phyloP scores from a whole-genome alignment of 371 early-diverging fungal species.

The Polyrhizophydium stewartii region DNA sequence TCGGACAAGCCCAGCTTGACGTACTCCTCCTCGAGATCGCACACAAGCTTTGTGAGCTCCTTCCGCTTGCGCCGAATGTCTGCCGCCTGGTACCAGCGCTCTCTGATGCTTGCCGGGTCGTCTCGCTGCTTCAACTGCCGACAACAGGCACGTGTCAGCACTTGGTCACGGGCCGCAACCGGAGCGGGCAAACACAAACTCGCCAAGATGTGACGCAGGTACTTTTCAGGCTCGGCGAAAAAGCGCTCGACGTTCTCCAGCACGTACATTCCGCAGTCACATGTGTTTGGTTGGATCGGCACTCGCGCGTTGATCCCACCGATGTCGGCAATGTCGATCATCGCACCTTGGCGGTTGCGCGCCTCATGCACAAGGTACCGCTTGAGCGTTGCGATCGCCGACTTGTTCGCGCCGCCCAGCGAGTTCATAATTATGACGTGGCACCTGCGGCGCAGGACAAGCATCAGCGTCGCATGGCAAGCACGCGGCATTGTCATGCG shows the following conservation, averaged over 20 bases:
- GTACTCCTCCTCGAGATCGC: too few species aligned
- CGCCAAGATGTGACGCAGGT: not conserved
- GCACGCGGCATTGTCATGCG: too few species aligned
- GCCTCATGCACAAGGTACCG: conserved; percentile 48
- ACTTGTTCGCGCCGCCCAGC: conserved; percentile 41
- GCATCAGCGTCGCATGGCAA: too few species aligned
- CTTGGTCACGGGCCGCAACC: too few species aligned
- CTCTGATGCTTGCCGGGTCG: too few species aligned
- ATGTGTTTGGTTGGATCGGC: conserved; percentile 57
- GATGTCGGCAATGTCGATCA: conserved; percentile 9
- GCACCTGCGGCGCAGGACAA: conserved; percentile 13
- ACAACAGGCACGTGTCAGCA: too few species aligned
- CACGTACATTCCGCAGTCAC: conserved; percentile 66
- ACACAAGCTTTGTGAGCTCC: too few species aligned
- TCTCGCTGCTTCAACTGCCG: too few species aligned
- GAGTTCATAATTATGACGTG: conserved; percentile 54
- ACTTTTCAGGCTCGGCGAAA: not conserved
- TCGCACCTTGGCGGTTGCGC: conserved; percentile 13
- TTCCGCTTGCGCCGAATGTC: too few species aligned
- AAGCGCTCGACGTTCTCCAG: conserved; percentile 40
- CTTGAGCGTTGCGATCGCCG: conserved; percentile 28
- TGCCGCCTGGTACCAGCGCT: too few species aligned
- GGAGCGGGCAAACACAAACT: too few species aligned
- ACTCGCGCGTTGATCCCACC: conserved; percentile 45
- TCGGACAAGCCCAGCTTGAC: too few species aligned